Percentiles rank a stretch among this genome's conserved stretches.
Conservation (phyloP, 164 flowering plant species). For the Magnolia sinica region DNA sequence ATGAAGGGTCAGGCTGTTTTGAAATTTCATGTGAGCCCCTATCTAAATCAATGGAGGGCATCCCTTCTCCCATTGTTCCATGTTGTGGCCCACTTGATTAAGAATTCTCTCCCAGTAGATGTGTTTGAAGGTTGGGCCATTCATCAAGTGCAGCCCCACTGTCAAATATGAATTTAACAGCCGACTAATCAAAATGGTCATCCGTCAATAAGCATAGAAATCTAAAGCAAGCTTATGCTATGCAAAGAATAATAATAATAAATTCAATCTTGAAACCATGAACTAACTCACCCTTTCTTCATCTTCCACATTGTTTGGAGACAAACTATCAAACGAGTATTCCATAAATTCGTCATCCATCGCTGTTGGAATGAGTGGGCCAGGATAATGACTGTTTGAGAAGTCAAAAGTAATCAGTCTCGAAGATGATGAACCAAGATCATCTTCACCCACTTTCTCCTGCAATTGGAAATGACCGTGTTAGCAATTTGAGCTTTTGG, state of each 20-base stretch:
- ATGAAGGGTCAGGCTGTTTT: too few species aligned
- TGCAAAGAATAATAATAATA: not conserved
- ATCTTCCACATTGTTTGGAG: slow-evolving; percentile 72
- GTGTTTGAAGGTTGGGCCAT: too few species aligned
- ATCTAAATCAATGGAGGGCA: too few species aligned
- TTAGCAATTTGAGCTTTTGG: not conserved
- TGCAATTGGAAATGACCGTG: slow-evolving; percentile 23
- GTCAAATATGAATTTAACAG: too few species aligned
- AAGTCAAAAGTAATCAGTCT: slow-evolving; percentile 77
- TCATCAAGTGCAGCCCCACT: too few species aligned
- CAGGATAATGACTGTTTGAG: slow-evolving; percentile 55
- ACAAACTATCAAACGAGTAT: slow-evolving; percentile 56
- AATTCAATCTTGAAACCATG: not conserved
- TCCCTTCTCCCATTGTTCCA: too few species aligned
- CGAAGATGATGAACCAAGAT: slow-evolving; percentile 56
- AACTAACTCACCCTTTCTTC: slow-evolving; percentile 74
- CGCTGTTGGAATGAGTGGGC: slow-evolving; percentile 54
- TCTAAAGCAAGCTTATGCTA: not conserved
- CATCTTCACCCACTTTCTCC: slow-evolving; percentile 43
- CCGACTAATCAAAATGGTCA: too few species aligned
- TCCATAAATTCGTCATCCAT: slow-evolving; percentile 77
- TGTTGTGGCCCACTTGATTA: too few species aligned
- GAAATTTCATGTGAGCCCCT: too few species aligned
- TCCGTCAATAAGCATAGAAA: not conserved
- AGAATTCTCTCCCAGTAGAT: too few species aligned